phyloP scores from a whole-genome alignment of 805 yeast species.

The Kuraishia hungarica region DNA sequence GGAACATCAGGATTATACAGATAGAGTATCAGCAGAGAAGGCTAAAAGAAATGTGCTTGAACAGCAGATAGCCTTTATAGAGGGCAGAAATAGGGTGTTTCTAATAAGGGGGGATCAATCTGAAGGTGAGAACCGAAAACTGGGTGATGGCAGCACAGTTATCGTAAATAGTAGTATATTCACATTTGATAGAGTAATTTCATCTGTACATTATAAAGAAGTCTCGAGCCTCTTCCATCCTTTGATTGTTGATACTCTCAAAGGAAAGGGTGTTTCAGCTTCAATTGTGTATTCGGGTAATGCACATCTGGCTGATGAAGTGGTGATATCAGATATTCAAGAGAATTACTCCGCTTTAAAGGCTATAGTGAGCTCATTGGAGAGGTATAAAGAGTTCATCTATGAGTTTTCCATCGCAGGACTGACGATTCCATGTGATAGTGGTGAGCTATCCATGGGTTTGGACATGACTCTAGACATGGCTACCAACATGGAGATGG shows the following conservation, averaged over 20 bases:
- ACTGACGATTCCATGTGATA: background rate
- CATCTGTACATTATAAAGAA: background rate
- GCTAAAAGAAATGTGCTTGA: background rate
- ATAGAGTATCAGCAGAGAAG: background rate
- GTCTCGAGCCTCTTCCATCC: background rate
- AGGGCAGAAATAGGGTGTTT: background rate
- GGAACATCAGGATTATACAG: background rate
- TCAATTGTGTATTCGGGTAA: background rate
- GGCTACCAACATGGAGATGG: background rate
- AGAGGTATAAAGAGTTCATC: background rate
- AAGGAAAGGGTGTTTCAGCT: background rate
- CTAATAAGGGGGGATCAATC: background rate
- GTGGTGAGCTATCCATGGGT: no score
- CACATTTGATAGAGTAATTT: background rate
- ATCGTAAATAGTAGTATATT: no score
- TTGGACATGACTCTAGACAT: background rate
- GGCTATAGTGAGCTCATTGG: background rate
- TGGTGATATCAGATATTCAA: background rate
- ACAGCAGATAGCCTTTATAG: background rate
- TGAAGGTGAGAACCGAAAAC: background rate
- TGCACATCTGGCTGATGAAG: background rate
- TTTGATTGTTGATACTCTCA: background rate
- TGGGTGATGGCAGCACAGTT: background rate
- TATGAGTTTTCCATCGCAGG: background rate
- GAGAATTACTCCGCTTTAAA: background rate